These are phyloP conservation scores for Xerocomus amazonicus DNA, from an alignment of 1,284 basidiomycete genomes.

Conservation along the genomic window DNA sequence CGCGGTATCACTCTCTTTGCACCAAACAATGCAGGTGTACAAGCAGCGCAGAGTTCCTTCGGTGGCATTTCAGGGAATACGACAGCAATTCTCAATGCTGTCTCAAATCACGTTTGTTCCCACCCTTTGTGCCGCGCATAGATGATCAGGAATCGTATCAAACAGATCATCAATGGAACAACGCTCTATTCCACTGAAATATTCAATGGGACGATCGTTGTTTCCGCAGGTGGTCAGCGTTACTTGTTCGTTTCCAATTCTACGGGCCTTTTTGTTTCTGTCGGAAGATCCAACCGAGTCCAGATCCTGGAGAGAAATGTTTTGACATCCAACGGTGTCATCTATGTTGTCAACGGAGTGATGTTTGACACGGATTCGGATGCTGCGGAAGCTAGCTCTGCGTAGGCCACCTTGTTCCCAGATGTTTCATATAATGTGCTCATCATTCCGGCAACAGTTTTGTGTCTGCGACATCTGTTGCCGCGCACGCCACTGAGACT, in stretches of 20 bases:
- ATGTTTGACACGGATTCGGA: conserved; percentile 53
- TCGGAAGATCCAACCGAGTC: conserved; percentile 48
- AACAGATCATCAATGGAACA: conserved; percentile 64
- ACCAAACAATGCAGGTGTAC: conserved; percentile 54
- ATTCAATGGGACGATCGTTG: conserved; percentile 33
- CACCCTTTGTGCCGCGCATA: not conserved
- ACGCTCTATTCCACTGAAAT: conserved; percentile 62
- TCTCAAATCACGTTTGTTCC: conserved; percentile 59
- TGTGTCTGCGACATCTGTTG: conserved; percentile 32
- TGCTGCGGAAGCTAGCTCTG: conserved; percentile 50
- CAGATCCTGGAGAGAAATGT: conserved; percentile 62
- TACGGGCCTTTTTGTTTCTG: conserved; percentile 59
- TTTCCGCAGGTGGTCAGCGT: conserved; percentile 59
- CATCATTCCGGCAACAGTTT: conserved; percentile 15
- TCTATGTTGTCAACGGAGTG: conserved; percentile 67
- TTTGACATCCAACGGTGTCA: conserved; percentile 66
- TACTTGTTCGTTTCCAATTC: conserved; percentile 54
- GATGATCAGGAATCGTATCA: not conserved
- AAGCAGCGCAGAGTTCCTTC: conserved; percentile 34
- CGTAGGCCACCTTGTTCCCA: conserved; percentile 38
- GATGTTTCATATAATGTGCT: not conserved
- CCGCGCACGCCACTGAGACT: conserved; percentile 27
- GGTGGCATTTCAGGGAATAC: conserved; percentile 42
- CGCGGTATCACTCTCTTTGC: conserved; percentile 72
- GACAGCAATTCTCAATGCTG: conserved; percentile 44